Conservation (phyloP, 192 early-diverging fungal species). For the Backusella australiensis region DNA sequence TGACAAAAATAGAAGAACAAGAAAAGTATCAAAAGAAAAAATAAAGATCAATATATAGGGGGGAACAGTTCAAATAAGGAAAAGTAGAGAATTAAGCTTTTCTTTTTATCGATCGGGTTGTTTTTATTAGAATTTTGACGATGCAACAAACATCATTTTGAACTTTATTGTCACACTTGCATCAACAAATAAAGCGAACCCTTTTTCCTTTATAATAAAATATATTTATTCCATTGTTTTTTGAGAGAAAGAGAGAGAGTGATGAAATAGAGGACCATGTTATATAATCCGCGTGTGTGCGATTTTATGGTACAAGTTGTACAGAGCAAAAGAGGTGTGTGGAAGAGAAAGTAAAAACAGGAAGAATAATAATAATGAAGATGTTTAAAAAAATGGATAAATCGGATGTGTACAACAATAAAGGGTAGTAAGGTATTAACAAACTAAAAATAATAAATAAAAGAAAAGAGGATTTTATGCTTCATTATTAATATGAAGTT, state of each 20-base stretch:
- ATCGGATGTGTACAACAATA: neutral
- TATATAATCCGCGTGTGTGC: neutral
- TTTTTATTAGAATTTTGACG: neutral
- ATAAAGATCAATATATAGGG: neutral
- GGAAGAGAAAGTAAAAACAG: neutral
- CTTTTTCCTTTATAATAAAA: neutral
- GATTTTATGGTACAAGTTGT: slow-evolving; percentile 1
- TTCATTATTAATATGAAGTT: slow-evolving; percentile 15
- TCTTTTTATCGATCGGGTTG: neutral
- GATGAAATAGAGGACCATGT: neutral
- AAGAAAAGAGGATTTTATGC: neutral
- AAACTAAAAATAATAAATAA: neutral
- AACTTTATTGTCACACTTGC: neutral
- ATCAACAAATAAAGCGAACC: neutral
- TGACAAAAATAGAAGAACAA: neutral
- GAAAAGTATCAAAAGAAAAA: neutral
- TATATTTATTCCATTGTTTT: neutral
- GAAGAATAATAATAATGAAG: neutral
- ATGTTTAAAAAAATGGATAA: neutral
- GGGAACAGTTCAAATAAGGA: neutral
- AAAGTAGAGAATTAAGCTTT: neutral
- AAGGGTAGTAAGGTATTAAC: neutral
- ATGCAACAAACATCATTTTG: neutral
- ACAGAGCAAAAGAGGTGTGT: neutral
- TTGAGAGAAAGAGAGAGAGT: neutral